Conservation (phyloP, 371 early-diverging fungal genomes). For the Rhizopus sp. region DNA sequence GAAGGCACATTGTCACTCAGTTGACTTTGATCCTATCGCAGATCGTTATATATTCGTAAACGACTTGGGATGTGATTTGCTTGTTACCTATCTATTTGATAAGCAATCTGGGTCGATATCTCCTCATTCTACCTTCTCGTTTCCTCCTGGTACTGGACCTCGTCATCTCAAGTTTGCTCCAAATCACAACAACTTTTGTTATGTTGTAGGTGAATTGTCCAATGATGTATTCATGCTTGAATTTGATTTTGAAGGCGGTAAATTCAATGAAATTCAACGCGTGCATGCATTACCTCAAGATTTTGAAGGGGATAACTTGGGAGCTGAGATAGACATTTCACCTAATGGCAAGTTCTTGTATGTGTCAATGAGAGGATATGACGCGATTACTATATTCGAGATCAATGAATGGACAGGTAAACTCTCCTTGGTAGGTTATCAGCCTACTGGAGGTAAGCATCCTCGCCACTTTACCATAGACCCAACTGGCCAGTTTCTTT, state of each 20-base stretch:
- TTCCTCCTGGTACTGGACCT: constrained; percentile 46
- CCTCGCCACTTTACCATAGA: constrained; percentile 49
- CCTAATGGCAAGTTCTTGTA: constrained; percentile 42
- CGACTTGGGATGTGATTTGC: constrained; percentile 37
- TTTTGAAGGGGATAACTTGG: constrained; percentile 26
- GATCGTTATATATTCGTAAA: constrained; percentile 25
- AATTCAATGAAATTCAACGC: constrained; percentile 34
- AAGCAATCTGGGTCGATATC: constrained; percentile 15
- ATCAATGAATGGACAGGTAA: constrained; percentile 40
- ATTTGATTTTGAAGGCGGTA: constrained; percentile 32
- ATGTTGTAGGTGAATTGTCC: constrained; percentile 42
- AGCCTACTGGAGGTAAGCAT: constrained; percentile 36
- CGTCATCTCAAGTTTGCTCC: constrained; percentile 45
- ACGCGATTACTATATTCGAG: constrained; percentile 34
- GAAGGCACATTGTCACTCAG: constrained; percentile 42
- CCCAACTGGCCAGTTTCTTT: constrained; percentile 39
- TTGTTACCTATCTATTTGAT: constrained; percentile 30
- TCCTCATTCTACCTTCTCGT: constrained; percentile 21
- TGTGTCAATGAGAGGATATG: constrained; percentile 44
- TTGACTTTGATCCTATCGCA: constrained; percentile 37
- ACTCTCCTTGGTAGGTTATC: constrained; percentile 29
- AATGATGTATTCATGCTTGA: constrained; percentile 40
- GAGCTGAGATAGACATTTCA: constrained; percentile 43
- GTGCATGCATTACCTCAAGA: constrained; percentile 35
- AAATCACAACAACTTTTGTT: constrained; percentile 28